Percentiles rank a stretch among this genome's conserved stretches.
Conservation (phyloP, 1,284 basidiomycete genomes). For the Leccinum pachyderme region DNA sequence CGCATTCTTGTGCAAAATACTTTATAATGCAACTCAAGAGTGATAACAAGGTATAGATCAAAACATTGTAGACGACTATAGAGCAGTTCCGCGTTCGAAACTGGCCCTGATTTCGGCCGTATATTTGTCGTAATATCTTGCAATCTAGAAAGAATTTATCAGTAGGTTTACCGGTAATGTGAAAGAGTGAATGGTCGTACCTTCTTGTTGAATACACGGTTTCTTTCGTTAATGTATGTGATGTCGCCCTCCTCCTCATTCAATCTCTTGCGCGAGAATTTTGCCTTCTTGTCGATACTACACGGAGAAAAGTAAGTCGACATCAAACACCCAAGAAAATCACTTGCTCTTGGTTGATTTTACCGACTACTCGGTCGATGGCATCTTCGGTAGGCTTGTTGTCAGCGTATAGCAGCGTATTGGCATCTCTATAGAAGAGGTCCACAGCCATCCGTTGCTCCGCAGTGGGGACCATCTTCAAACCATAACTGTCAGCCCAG, state of each 20-base stretch:
- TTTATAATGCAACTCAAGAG: conserved; percentile 4
- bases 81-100: conserved; percentile 92
- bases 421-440: conserved; percentile 85
- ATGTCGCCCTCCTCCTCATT: conserved; percentile 95
- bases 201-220: conserved; percentile 99
- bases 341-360: conserved; percentile 92
- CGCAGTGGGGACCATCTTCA: conserved; percentile 50
- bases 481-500: conserved; percentile 4
- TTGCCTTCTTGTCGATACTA: conserved; percentile 85
- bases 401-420: conserved; percentile 89
- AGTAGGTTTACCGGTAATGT: not conserved
- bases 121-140: conserved; percentile 97
- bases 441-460: conserved; percentile 70
- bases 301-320: conserved; percentile 2
- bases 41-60: conserved; percentile 9
- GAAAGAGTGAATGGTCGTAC: conserved; percentile 37
- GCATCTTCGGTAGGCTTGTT: conserved; percentile 93
- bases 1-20: not conserved
- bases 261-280: conserved; percentile 81
- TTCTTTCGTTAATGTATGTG: conserved; percentile 99
- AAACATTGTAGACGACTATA: conserved; percentile 41
- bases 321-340: not conserved
- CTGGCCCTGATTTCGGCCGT: conserved; percentile 93
- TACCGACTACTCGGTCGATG: conserved; percentile 87
- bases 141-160: conserved; percentile 51